Evolutionary conservation across 2,329 filamentous ascomycete species (phyloP).

Genomic region (Pseudogymnoascus sp.): DNA sequence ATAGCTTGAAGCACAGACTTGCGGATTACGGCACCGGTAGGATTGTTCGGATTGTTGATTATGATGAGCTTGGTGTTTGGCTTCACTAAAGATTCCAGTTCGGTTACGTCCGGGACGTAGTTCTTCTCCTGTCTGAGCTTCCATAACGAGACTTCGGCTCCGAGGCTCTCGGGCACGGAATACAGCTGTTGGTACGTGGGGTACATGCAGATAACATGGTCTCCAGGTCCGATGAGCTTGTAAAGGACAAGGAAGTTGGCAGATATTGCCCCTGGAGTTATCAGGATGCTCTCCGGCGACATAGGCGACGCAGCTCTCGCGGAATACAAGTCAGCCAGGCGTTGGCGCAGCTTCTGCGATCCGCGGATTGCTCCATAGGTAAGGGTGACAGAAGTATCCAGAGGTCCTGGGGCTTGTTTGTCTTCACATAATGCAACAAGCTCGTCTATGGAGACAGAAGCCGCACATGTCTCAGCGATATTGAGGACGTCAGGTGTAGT

Average conservation of each 20-base stretch:
- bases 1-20: slow-evolving; percentile 51
- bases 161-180: slow-evolving; percentile 61
- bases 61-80: slow-evolving; percentile 64
- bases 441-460: slow-evolving; percentile 64
- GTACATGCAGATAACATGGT: slow-evolving; percentile 80
- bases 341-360: slow-evolving; percentile 51
- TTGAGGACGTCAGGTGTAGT: slow-evolving; percentile 51
- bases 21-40: slow-evolving; percentile 63
- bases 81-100: slow-evolving; percentile 56
- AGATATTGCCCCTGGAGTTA: slow-evolving; percentile 71
- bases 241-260: slow-evolving; percentile 81
- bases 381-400: slow-evolving; percentile 49
- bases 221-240: slow-evolving; percentile 58
- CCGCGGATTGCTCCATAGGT: slow-evolving; percentile 68
- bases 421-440: slow-evolving; percentile 51
- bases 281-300: slow-evolving; percentile 56
- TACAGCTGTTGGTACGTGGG: slow-evolving; percentile 85
- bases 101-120: slow-evolving; percentile 58
- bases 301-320: slow-evolving; percentile 40
- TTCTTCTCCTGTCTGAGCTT: slow-evolving; percentile 53
- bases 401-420: slow-evolving; percentile 34
- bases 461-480: slow-evolving; percentile 70
- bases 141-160: slow-evolving; percentile 72
- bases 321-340: slow-evolving; percentile 58
- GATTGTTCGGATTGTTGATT: slow-evolving; percentile 73